Evolutionary conservation across 139 green algal species (phyloP).

Genomic region (Micractinium conductrix): DNA sequence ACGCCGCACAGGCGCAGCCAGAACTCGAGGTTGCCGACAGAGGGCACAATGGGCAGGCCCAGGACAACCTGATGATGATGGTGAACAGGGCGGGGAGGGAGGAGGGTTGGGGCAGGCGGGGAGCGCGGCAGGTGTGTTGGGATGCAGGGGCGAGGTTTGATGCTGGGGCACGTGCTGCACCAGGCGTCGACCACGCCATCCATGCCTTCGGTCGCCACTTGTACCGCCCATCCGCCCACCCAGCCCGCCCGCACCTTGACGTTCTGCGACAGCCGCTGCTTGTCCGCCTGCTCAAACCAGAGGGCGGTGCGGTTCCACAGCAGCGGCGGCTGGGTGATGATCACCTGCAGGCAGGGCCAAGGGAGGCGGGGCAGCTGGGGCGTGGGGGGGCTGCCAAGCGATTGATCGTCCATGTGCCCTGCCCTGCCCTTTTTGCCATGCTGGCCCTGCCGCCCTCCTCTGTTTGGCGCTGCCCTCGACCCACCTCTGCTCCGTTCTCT

Average conservation of each 20-base stretch:
- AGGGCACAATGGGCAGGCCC: slow-evolving; percentile 68
- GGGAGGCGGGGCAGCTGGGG: too few relatives aligned
- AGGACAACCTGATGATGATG: slow-evolving; percentile 51
- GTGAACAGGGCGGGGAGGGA: not conserved
- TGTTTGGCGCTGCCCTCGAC: too few relatives aligned
- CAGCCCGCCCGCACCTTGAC: slow-evolving; percentile 17
- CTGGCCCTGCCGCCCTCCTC: too few relatives aligned
- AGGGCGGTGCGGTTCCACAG: slow-evolving; percentile 54
- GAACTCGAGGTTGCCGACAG: slow-evolving; percentile 66
- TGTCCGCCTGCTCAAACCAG: slow-evolving; percentile 63
- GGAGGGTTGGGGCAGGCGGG: not conserved
- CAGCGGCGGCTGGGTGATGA: slow-evolving; percentile 83
- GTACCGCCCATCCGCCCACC: not conserved
- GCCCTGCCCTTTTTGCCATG: too few relatives aligned
- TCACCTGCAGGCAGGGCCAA: too few relatives aligned
- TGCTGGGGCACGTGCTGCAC: too few relatives aligned
- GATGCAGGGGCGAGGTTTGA: too few relatives aligned
- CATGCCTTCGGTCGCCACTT: not conserved
- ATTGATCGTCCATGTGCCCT: too few relatives aligned
- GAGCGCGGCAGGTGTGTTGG: not conserved
- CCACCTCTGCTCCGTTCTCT: slow-evolving; percentile 60
- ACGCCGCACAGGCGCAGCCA: slow-evolving; percentile 67
- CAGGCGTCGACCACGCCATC: not conserved
- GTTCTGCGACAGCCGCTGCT: not conserved
- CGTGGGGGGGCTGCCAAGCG: too few relatives aligned